Conservation (phyloP, 192 early-diverging fungal species). For the Nowakowskiella sp. region DNA sequence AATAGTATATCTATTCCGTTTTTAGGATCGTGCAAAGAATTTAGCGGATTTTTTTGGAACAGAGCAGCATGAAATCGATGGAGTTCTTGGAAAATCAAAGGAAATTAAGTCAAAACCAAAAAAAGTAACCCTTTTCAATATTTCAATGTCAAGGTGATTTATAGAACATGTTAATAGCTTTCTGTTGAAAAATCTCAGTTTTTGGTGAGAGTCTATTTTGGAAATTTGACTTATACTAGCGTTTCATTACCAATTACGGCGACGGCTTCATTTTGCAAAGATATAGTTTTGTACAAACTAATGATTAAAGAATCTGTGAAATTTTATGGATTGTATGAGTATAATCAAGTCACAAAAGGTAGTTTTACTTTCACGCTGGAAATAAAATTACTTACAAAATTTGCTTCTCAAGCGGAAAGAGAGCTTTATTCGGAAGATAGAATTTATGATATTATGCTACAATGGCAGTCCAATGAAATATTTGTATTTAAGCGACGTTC, state of each 20-base stretch:
- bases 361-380: neutral
- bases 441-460: conserved; percentile 32
- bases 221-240: conserved; percentile 37
- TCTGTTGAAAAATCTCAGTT: conserved; percentile 3
- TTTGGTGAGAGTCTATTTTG: conserved; percentile 35
- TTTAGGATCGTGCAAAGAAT: too few species aligned
- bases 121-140: conserved; percentile 9
- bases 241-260: conserved; percentile 20
- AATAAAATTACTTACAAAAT: neutral
- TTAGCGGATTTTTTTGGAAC: too few species aligned
- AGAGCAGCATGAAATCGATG: too few species aligned
- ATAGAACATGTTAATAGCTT: conserved; percentile 5
- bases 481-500: conserved; percentile 32
- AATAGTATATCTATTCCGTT: too few species aligned
- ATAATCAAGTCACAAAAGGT: conserved; percentile 14
- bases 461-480: conserved; percentile 23
- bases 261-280: conserved; percentile 15
- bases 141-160: conserved; percentile 3
- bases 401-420: conserved; percentile 11
- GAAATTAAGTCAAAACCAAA: conserved; percentile 14
- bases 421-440: conserved; percentile 20
- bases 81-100: conserved; percentile 1
- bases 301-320: conserved; percentile 27
- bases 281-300: conserved; percentile 24
- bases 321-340: conserved; percentile 29